Evolutionary conservation across 495 filamentous ascomycete genomes (phyloP).

Genomic region (Xylaria acuta): DNA sequence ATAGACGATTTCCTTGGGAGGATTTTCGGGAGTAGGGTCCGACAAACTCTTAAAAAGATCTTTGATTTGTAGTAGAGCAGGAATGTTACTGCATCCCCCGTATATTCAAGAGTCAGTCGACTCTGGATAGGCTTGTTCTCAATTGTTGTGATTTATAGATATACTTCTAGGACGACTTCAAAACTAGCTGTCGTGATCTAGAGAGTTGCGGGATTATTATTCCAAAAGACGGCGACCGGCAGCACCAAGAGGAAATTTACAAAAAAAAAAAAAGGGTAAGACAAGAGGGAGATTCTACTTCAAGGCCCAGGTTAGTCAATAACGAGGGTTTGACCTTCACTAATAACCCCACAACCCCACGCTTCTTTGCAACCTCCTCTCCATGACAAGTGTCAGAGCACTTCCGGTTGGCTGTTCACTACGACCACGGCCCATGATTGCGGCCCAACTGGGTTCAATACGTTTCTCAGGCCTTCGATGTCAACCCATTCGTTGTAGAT

Average conservation of each 20-base stretch:
- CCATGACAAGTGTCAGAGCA: constrained; percentile 38
- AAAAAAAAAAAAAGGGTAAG: constrained; percentile 10
- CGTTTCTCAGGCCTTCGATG: background rate
- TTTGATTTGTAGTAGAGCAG: constrained; percentile 5
- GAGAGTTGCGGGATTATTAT: background rate
- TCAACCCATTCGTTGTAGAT: background rate
- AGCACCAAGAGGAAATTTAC: background rate
- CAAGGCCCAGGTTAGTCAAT: background rate
- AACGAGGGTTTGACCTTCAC: constrained; percentile 20
- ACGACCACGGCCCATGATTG: constrained; percentile 30
- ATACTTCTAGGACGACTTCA: background rate
- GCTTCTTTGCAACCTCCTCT: constrained; percentile 27
- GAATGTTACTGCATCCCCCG: background rate
- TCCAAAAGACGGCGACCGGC: background rate
- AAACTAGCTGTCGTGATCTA: background rate
- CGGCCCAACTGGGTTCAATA: constrained; percentile 30
- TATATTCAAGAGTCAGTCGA: background rate
- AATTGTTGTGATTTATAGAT: background rate
- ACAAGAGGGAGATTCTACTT: constrained; percentile 7
- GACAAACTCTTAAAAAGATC: background rate
- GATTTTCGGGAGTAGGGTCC: background rate
- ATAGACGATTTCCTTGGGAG: background rate
- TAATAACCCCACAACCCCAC: constrained; percentile 37
- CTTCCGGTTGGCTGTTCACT: constrained; percentile 37
- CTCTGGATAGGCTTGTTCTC: background rate